Base-by-base conservation (phyloP, 2,329 filamentous ascomycete species). In the Seiridium cupressi region DNA sequence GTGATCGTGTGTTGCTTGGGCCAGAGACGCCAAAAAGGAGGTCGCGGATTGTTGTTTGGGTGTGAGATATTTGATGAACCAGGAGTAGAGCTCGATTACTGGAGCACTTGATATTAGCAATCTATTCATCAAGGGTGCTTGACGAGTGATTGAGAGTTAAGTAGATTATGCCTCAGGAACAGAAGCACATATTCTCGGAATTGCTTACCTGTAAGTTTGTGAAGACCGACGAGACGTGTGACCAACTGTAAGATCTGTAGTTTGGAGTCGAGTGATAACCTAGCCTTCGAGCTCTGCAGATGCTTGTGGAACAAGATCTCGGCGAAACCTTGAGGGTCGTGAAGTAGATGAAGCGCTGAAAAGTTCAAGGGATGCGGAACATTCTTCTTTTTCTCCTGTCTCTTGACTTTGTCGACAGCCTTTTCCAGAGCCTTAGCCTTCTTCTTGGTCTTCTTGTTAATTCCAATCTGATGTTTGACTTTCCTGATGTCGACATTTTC, bases 381-480 rank as follows among this genome's bases (percentile, higher is more conserved):
- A 65, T 87, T 86, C 84, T 97, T 97, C 81, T 96, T 96, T 71
- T 88, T 88, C 73, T 97, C 92, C 70, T 89, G 86, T 71, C 83
- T 88, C 79, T 92, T 96, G 46, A 97, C 84, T 64, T 89, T 91
- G n/a, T 88, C 85, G 3, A 93, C 84, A 0, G 95, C 95, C 72
- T 88, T 92, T 60, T 91, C 90, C 57, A 97, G 85, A 38, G 87
- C 84, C 68, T 89, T 90, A 56, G 89, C 85, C 66, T 91, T 89
- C 81, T 98, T 98, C 73, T 90, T 94, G 13, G 88, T 90, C 81
- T 98, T 99, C 78, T 98, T 99, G 81, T 97, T 98, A 79, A 98
- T 96, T 48, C 88, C 90, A 35, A 88, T 84, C 74, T 95, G 90
- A 74, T 97, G 93, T 72, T 89, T 89, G 60, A 98, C 77, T 73